Conservation (phyloP, 2,329 filamentous ascomycete species). For the Purpureocillium lavendulum region DNA sequence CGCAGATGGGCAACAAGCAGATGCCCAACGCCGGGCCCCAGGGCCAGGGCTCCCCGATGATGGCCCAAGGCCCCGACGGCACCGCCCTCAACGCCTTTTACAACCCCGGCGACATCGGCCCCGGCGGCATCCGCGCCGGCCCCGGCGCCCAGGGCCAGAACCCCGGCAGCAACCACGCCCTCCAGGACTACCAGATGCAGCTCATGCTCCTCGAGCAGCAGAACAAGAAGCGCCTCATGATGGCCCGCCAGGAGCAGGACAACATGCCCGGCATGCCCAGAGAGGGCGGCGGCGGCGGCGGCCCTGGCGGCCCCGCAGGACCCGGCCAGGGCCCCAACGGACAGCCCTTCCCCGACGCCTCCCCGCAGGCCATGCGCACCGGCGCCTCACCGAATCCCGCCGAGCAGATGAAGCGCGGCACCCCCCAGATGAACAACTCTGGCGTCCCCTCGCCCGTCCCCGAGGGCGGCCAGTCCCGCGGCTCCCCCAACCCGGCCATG, state of each 20-base stretch:
- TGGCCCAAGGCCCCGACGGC: constrained; percentile 62
- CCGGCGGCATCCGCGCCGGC: constrained; percentile 49
- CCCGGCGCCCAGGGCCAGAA: constrained; percentile 35
- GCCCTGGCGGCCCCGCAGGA: constrained; percentile 42
- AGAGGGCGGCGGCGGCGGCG: constrained; percentile 41
- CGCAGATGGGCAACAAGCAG: constrained; percentile 72
- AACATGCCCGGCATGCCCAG: constrained; percentile 40
- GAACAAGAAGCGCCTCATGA: constrained; percentile 78
- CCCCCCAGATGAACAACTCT: constrained; percentile 62
- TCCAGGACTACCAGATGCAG: constrained; percentile 87
- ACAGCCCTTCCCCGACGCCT: constrained; percentile 60
- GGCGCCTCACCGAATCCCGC: constrained; percentile 69
- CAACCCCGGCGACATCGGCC: constrained; percentile 52
- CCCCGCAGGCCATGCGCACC: constrained; percentile 58
- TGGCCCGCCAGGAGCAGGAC: constrained; percentile 76
- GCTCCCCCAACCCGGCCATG: constrained; percentile 54
- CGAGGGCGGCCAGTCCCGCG: constrained; percentile 57
- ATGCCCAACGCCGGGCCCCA: constrained; percentile 67
- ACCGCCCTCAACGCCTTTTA: constrained; percentile 50
- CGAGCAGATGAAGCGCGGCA: constrained; percentile 73
- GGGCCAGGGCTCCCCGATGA: constrained; percentile 76
- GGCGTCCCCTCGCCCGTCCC: constrained; percentile 65
- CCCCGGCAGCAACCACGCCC: constrained; percentile 62
- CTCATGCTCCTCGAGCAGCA: constrained; percentile 81
- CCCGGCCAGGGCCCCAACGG: constrained; percentile 50